These are phyloP conservation scores for Smallanthus sonchifolius DNA, from an alignment of 129 eudicot species.

Conservation along the genomic window DNA sequence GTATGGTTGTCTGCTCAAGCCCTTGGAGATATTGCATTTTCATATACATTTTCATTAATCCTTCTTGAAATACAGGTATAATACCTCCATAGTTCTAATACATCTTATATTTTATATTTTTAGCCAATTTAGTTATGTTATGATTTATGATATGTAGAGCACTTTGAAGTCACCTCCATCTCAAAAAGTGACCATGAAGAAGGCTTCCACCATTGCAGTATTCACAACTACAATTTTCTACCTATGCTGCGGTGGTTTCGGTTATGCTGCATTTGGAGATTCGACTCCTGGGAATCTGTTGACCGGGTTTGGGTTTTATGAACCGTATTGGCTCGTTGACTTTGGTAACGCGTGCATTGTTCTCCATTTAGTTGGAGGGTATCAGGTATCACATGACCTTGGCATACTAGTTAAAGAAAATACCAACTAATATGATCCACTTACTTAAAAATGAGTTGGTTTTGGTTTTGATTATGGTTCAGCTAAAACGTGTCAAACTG, in stretches of 20 bases:
- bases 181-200: slow-evolving; percentile 69
- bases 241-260: slow-evolving; percentile 69
- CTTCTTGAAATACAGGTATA: slow-evolving; percentile 76
- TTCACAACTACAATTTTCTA: slow-evolving; percentile 55
- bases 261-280: slow-evolving; percentile 87
- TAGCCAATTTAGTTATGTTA: neutral
- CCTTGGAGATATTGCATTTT: slow-evolving; percentile 81
- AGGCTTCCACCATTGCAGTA: slow-evolving; percentile 54
- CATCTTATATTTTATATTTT: neutral
- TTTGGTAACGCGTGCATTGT: slow-evolving; percentile 68
- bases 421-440: neutral
- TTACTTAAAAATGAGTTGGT: neutral
- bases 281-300: slow-evolving; percentile 75
- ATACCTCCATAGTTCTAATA: neutral
- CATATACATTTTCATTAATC: slow-evolving; percentile 54
- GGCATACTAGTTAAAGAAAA: neutral
- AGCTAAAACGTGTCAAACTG: neutral
- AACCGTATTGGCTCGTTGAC: slow-evolving; percentile 84
- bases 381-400: slow-evolving; percentile 52
- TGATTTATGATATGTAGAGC: slow-evolving; percentile 40
- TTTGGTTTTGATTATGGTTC: neutral
- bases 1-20: slow-evolving; percentile 76
- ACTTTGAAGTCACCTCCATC: too few species aligned
- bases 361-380: slow-evolving; percentile 77
- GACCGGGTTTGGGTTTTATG: slow-evolving; percentile 81